These are phyloP conservation scores for Funneliformis geosporum DNA, from an alignment of 192 early-diverging fungal genomes.

Conservation along the genomic window DNA sequence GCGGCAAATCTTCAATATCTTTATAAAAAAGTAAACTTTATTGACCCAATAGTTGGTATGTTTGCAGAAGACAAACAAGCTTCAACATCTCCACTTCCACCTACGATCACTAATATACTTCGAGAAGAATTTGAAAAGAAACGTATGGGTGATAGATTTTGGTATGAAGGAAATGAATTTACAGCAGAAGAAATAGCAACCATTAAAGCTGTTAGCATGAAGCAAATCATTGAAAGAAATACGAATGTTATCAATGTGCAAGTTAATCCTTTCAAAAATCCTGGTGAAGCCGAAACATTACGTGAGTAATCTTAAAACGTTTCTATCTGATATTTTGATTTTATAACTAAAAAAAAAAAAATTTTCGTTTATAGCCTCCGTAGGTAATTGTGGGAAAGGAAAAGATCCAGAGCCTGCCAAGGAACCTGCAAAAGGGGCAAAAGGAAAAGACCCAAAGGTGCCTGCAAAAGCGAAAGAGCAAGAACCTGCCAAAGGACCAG, in stretches of 20 bases:
- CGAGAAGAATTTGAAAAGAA: not conserved
- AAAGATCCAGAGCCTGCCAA: too few species aligned
- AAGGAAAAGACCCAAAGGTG: too few species aligned
- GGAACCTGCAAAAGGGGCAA: not conserved
- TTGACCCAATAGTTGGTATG: constrained; percentile 8
- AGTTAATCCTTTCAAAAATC: constrained; percentile 4
- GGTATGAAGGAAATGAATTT: constrained; percentile 10
- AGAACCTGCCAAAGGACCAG: too few species aligned
- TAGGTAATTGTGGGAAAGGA: not conserved
- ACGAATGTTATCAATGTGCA: constrained; percentile 1
- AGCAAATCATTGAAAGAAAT: constrained; percentile 14
- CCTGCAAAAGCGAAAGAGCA: too few species aligned
- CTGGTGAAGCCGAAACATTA: not conserved
- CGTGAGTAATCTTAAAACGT: not conserved
- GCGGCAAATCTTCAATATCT: not conserved
- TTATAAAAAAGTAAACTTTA: not conserved
- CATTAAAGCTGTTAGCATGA: not conserved
- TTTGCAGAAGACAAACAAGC: constrained; percentile 12
- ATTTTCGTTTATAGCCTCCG: not conserved
- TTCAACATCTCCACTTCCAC: not conserved
- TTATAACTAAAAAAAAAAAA: too few species aligned
- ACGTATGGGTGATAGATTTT: not conserved
- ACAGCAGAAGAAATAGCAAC: not conserved
- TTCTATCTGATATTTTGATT: not conserved
- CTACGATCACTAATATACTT: not conserved